Evolutionary conservation across 148 eudicot species (phyloP).

Genomic region (Rhododendron ferrugineum): DNA sequence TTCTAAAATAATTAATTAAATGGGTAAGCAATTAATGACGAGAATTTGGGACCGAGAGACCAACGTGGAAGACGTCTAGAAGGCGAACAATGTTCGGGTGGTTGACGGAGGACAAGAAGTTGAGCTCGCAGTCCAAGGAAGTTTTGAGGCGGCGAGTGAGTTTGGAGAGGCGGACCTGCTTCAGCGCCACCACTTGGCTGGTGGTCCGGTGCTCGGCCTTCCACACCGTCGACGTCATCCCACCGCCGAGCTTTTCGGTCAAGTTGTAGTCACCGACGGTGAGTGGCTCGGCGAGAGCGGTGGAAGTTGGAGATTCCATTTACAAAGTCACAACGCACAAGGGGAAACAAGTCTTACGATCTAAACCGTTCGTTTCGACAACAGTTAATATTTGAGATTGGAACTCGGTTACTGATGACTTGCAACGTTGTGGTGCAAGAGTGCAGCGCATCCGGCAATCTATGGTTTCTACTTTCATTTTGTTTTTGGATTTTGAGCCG

Average conservation of each 20-base stretch:
- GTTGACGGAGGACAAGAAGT: slow-evolving; percentile 37
- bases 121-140: slow-evolving; percentile 39
- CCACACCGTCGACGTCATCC: slow-evolving; percentile 36
- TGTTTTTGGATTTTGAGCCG: no score
- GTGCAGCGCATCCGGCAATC: no score
- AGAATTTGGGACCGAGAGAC: not conserved
- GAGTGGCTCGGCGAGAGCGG: not conserved
- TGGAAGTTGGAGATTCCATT: not conserved
- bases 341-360: no score
- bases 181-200: slow-evolving; percentile 38
- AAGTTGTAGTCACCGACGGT: slow-evolving; percentile 21
- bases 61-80: slow-evolving; percentile 31
- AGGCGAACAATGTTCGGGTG: slow-evolving; percentile 51
- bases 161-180: slow-evolving; percentile 28
- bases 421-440: no score
- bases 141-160: slow-evolving; percentile 29
- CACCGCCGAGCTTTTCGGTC: slow-evolving; percentile 24
- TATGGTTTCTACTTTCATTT: no score
- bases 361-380: no score
- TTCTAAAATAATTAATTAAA: no score
- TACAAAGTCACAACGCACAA: not conserved
- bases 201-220: slow-evolving; percentile 28
- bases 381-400: no score
- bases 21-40: not conserved
- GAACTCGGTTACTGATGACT: no score